Evolutionary conservation across 371 early-diverging fungal species (phyloP), one percentile per base, ranked within the genome.

Genomic region (Apophysomyces elegans): DNA sequence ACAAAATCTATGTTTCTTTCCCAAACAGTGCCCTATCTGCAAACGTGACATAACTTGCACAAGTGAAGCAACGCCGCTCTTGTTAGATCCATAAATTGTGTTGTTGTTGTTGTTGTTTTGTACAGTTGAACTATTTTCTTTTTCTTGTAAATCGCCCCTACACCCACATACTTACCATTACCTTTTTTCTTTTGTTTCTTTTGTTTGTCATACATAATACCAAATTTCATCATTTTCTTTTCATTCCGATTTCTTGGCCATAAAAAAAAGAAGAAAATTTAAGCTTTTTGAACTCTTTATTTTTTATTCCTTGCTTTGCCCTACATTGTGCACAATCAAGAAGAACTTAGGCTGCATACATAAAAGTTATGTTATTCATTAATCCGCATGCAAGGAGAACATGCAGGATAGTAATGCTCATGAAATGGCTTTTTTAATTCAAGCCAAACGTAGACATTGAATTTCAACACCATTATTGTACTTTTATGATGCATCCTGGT

Each of bases 1-100:
- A 26, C 32, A 26, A 26, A 26, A 26, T 26, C 32, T 26, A 26
- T 26, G 32, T 26, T 26, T 26, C 35, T 54, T 68, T 44, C 44
- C 57, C 8, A 39, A 46, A 5, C 70, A 88, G 88, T 93, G 93
- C 65, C 93, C 93, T 1, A 90, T 91, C 39, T 93, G 93, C 78
- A 92, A 91, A 68, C 85, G 86, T 43, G 88, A 89, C 73, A 86
- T 50, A 18, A 50, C 54, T 21, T 50, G 54, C 54, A 50, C 54
- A n/a, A 50, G 54, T 21, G 54, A 50, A 50, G 54, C 54, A 21
- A 50, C 54, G 21, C 54, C 54, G 21, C 54, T 50, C 18, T 21
- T 50, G 54, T 21, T 50, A 50, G 54, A 50, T 50, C 54, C 54
- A 50, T 50, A 50, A 50, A 26, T 26, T 26, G 32, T 26, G 32